Base-by-base conservation (phyloP, 148 eudicot genomes). In the Rhododendron henanense region DNA sequence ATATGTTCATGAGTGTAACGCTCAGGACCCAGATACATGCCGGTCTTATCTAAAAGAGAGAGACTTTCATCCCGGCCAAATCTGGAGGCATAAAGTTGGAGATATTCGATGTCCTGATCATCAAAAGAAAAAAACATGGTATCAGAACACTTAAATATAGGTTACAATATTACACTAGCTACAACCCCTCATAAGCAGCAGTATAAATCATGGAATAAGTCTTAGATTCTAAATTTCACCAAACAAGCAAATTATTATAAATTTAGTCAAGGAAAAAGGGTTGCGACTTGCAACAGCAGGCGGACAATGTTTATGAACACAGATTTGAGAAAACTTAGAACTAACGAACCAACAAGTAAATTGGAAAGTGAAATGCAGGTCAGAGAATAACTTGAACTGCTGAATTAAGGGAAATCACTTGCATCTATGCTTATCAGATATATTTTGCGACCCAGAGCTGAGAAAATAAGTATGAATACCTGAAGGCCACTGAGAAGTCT, bases 401-500 rank as follows among this genome's bases (percentile, higher is more conserved):
- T 45, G 19, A 47, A 16, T n/a, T 21, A 47, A 69, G 13, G 57
- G 57, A 45, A 47, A 10, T 45, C 57, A 45, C 53, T 78, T 47
- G 33, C 57, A n/a, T 78, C 33, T 47, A 10, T 25, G 28, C 5
- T 51, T 16, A 3, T 79, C 19, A 44, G 51, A 69, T 23, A 23
- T 63, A 41, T 44, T 21, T 83, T 14, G 63, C 44, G 3, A 69
- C 44, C 16, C 8, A 71, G 28, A 55, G 82, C 61, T 23, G 25
- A 19, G 37, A 67, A 33, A 59, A 47, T 37, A 87, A 75, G 41
- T 2, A 16, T 23, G 69, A 65, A 79, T 91, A 97, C 99, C 98
- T 97, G 99, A 90, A 97, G 91, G 81, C 99, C 99, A 89, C 98
- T 97, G 61, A 95, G 87, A 87, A 97, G 98, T 83, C 99, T 94